Percentiles rank a stretch among this genome's conserved stretches.
Evolutionary conservation across 441 rosid genomes (phyloP).

Genomic region (Capsella rubella): DNA sequence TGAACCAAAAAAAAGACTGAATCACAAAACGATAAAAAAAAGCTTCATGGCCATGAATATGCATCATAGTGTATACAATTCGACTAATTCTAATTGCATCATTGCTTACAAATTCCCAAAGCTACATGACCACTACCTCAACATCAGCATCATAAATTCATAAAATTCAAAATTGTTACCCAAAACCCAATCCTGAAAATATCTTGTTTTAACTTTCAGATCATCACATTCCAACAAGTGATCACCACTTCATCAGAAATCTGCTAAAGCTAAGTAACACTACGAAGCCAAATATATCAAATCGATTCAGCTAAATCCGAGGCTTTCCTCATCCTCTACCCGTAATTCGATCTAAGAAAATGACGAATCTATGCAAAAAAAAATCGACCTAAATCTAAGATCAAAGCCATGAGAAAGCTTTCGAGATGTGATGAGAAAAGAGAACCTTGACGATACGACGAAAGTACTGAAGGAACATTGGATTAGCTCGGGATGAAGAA

Average conservation of each 20-base stretch:
- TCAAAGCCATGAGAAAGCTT: constrained; percentile 41
- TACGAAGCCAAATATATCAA: constrained; percentile 3
- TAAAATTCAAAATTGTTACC: constrained; percentile 17
- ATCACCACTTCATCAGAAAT: constrained; percentile 19
- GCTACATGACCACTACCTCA: constrained; percentile 10
- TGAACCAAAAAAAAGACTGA: constrained; percentile 24
- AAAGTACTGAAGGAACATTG: constrained; percentile 77
- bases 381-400: constrained; percentile 30
- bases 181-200: constrained; percentile 14
- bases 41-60: neutral
- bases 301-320: constrained; percentile 30
- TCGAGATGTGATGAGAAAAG: constrained; percentile 33
- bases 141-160: constrained; percentile 13
- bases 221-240: constrained; percentile 29
- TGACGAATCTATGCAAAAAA: constrained; percentile 3
- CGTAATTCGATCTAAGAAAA: constrained; percentile 22
- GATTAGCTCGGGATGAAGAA: constrained; percentile 68
- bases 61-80: constrained; percentile 4
- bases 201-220: constrained; percentile 18
- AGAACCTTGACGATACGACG: constrained; percentile 94
- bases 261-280: constrained; percentile 23
- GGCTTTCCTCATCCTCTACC: constrained; percentile 2
- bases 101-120: constrained; percentile 18
- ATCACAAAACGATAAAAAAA: constrained; percentile 28
- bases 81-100: neutral